Evolutionary conservation across 345 rosid species (phyloP).

Genomic region (Dipteronia dyeriana): DNA sequence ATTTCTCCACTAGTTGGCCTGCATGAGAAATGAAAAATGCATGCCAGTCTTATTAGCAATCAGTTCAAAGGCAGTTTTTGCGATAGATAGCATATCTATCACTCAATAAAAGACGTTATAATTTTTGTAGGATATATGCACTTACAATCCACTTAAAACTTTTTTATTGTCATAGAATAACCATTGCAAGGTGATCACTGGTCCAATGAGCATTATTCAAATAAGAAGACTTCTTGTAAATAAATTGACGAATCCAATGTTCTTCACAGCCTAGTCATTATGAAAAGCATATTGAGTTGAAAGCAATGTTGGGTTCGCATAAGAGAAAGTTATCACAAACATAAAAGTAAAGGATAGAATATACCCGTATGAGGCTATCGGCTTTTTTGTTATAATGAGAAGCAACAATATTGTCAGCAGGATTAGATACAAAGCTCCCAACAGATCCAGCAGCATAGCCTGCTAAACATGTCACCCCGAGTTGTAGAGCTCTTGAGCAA

Average conservation of each 20-base stretch:
- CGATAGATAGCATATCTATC: too few relatives aligned
- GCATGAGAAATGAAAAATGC: slow-evolving; percentile 12
- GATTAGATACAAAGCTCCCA: slow-evolving; percentile 59
- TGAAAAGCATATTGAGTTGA: slow-evolving; percentile 3
- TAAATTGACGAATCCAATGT: slow-evolving; percentile 54
- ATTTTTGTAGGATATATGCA: background rate
- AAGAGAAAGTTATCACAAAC: background rate
- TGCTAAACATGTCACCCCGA: slow-evolving; percentile 75
- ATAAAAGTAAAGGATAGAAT: background rate
- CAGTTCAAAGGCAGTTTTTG: background rate
- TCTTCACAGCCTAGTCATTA: slow-evolving; percentile 50
- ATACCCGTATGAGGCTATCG: slow-evolving; percentile 45
- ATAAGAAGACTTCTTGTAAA: slow-evolving; percentile 68
- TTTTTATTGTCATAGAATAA: slow-evolving; percentile 55
- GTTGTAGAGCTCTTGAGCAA: slow-evolving; percentile 63
- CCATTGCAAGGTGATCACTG: slow-evolving; percentile 65
- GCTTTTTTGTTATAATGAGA: slow-evolving; percentile 57
- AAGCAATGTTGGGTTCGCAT: background rate
- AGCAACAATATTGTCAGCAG: slow-evolving; percentile 62
- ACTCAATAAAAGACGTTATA: background rate
- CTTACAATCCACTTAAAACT: slow-evolving; percentile 67
- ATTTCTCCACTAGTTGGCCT: slow-evolving; percentile 49
- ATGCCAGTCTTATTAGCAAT: background rate
- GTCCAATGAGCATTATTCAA: slow-evolving; percentile 61
- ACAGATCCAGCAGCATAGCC: slow-evolving; percentile 77